Evolutionary conservation across 2,329 filamentous ascomycete genomes (phyloP), one percentile per base, ranked within the genome.

Genomic region (Nothopassalora personata): DNA sequence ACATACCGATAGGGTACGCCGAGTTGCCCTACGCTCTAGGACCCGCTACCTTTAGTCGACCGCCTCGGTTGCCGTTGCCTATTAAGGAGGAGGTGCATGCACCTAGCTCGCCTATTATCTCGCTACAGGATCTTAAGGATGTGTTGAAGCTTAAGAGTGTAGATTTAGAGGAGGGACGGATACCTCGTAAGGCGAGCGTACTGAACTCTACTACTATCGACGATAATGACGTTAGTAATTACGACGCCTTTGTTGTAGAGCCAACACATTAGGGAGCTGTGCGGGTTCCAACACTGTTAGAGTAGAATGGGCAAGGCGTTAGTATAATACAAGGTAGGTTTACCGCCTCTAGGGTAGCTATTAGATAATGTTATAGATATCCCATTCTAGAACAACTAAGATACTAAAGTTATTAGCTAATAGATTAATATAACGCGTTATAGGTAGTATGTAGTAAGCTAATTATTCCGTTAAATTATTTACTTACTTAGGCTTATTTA

Each of bases 61-160:
- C 93, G 49, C 93, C 93, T 53, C 87, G 93, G 61, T 80, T 97
- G 69, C 93, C 93, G 59, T 83, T 97, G 60, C 92, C 93, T 56
- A 97, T 97, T 68, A 91, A 95, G 68, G 90, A 97, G 78, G 91
- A 96, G 72, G 83, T 89, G 13, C 87, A 94, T 67, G 91, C 89
- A 0, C 93, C 93, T 1, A 92, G 92, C 28, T 97, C 92, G 48
- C 93, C 93, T 55, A 93, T 96, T 64, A 84, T 93, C 62, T 85
- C 88, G 6, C 83, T 91, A 1, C 81, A 86, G 30, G 87, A 90
- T 71, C 59, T 80, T 78, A 18, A 47, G 15, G 49, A 46, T 48
- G 61, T 74, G 74, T 61, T 83, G 81, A 71, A 74, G 11, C 67
- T 78, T 18, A 74, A 77, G 56, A 68, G 73, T 43, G 66, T 64